Evolutionary conservation across 2,329 filamentous ascomycete species (phyloP).

Genomic region (Zasmidium cellare): DNA sequence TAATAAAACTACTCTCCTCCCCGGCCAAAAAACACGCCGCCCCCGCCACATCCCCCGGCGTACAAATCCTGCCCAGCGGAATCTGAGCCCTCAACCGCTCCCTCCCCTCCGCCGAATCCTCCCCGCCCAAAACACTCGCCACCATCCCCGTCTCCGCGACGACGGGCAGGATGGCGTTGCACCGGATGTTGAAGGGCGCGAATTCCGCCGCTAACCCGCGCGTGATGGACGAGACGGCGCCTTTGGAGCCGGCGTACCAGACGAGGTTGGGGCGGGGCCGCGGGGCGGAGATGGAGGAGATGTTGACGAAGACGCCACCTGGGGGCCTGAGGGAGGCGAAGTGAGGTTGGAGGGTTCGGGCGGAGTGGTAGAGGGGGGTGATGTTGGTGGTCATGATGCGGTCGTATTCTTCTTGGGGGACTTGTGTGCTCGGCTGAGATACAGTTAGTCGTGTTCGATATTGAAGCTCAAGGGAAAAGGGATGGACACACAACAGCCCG

Average conservation of each 20-base stretch:
- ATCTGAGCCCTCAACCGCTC: conserved; percentile 16
- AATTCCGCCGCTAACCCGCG: conserved; percentile 31
- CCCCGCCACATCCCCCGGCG: conserved; percentile 27
- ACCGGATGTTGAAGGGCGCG: conserved; percentile 24
- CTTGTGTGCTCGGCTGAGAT: conserved; percentile 27
- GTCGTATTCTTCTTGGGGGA: conserved; percentile 33
- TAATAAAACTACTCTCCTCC: conserved; percentile 30
- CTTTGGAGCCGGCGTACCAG: conserved; percentile 33
- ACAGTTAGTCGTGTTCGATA: not conserved
- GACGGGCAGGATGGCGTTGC: conserved; percentile 30
- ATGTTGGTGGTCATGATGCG: conserved; percentile 36
- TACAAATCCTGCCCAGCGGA: conserved; percentile 28
- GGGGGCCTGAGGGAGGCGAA: conserved; percentile 25
- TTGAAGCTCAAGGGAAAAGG: not conserved
- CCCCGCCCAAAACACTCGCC: conserved; percentile 22
- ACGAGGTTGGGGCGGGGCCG: conserved; percentile 30
- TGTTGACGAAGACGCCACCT: conserved; percentile 30
- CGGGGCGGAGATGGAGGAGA: conserved; percentile 28
- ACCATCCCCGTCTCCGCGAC: conserved; percentile 33
- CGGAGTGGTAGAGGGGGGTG: conserved; percentile 33
- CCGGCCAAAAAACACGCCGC: conserved; percentile 30
- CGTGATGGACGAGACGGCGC: conserved; percentile 25
- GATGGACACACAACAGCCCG: conserved; percentile 15
- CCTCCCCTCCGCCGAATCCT: conserved; percentile 22
- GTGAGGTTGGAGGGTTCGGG: conserved; percentile 32